Evolutionary conservation across 73 alveolate species (phyloP).

Genomic region (Paramecium primaurelia): DNA sequence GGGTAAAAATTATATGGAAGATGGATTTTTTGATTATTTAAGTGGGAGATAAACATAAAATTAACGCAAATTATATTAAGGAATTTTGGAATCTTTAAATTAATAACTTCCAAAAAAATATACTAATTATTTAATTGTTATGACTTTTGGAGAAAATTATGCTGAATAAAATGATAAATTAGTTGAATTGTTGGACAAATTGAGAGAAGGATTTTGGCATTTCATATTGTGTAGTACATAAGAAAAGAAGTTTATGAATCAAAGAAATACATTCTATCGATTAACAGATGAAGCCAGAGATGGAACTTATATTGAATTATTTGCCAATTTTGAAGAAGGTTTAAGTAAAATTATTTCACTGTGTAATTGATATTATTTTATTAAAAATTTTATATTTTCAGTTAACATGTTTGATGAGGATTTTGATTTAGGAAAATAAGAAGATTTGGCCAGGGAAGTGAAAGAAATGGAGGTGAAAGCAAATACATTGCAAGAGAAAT

Average conservation of each 20-base stretch:
- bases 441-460: neutral
- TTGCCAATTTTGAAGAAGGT: conserved; percentile 40
- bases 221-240: conserved; percentile 25
- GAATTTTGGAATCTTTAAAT: neutral
- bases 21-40: conserved; percentile 22
- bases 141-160: conserved; percentile 10
- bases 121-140: neutral
- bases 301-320: conserved; percentile 24
- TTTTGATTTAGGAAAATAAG: neutral
- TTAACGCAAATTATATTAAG: conserved; percentile 5
- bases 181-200: neutral
- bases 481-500: neutral
- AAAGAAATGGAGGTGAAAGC: conserved; percentile 5
- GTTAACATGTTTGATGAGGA: conserved; percentile 15
- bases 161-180: neutral
- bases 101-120: neutral
- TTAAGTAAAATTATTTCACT: neutral
- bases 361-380: conserved; percentile 9
- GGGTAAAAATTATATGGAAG: conserved; percentile 26
- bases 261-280: neutral
- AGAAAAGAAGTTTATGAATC: neutral
- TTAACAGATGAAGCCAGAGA: conserved; percentile 28
- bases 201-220: conserved; percentile 10
- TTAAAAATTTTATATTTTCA: neutral
- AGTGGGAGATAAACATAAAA: conserved; percentile 17